These are phyloP conservation scores for Claviceps paspali DNA, from an alignment of 2,329 filamentous ascomycete species.

Conservation along the genomic window DNA sequence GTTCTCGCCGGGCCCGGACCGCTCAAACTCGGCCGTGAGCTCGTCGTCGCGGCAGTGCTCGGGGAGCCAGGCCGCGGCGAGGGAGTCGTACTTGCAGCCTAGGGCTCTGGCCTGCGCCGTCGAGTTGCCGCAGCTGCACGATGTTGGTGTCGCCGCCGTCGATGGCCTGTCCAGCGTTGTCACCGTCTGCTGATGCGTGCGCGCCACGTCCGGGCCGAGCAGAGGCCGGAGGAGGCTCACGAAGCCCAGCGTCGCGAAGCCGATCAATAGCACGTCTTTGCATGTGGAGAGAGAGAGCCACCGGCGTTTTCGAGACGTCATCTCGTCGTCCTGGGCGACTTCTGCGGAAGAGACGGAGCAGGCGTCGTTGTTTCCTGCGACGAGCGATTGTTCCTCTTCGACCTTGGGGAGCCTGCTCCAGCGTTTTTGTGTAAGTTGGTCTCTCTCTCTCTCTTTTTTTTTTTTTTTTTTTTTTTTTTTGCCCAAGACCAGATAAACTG, in stretches of 20 bases:
- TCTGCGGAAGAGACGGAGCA: too few species aligned
- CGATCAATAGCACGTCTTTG: not conserved
- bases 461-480: too few species aligned
- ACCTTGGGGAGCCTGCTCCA: not conserved
- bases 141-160: not conserved
- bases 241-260: not conserved
- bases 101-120: conserved; percentile 13
- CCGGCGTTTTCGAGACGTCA: too few species aligned
- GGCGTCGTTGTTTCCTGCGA: not conserved
- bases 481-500: too few species aligned
- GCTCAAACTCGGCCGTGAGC: conserved; percentile 18
- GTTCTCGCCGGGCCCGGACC: conserved; percentile 13
- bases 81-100: conserved; percentile 19
- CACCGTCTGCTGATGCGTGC: too few species aligned
- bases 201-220: too few species aligned
- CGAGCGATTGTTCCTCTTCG: not conserved
- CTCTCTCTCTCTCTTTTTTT: not conserved
- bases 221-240: not conserved
- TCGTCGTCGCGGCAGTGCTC: conserved; percentile 18
- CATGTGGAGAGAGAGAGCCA: not conserved
- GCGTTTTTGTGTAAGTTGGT: not conserved
- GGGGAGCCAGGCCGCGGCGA: conserved; percentile 20
- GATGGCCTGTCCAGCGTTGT: too few species aligned
- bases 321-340: too few species aligned
- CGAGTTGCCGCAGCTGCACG: conserved; percentile 18